Percentiles rank a stretch among this genome's conserved stretches.
Evolutionary conservation across 495 filamentous ascomycete genomes (phyloP).

Genomic region (Hyaloscypha finlandica): DNA sequence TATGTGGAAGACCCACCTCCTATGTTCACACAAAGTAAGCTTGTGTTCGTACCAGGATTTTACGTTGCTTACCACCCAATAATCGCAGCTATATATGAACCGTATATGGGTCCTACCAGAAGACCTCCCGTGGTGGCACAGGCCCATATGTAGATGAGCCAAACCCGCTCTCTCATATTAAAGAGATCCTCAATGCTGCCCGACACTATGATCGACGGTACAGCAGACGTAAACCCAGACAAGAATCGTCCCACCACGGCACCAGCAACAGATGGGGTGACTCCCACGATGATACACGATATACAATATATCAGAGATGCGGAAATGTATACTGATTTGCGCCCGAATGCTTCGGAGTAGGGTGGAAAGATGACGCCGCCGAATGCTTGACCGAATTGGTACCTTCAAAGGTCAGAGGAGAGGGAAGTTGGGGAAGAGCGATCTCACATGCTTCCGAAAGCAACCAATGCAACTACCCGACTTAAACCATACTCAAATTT

Average conservation of each 20-base stretch:
- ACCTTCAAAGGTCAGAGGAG: no score
- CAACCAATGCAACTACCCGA: conserved; percentile 7
- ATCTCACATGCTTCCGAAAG: conserved; percentile 9
- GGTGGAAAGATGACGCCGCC: conserved; percentile 54
- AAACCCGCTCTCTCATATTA: conserved; percentile 47
- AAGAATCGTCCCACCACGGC: conserved; percentile 47
- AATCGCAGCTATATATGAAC: conserved; percentile 38
- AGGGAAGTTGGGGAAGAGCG: no score
- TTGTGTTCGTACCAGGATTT: background rate
- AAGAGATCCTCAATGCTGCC: conserved; percentile 58
- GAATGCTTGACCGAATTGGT: conserved; percentile 51
- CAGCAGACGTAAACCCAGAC: conserved; percentile 50
- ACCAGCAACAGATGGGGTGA: conserved; percentile 38
- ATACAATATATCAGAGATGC: conserved; percentile 45
- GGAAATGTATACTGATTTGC: conserved; percentile 50
- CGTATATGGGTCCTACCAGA: conserved; percentile 47
- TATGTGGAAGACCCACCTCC: conserved; percentile 49
- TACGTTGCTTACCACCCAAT: conserved; percentile 37
- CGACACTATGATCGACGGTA: conserved; percentile 51
- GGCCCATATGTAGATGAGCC: conserved; percentile 51
- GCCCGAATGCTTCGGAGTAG: conserved; percentile 54
- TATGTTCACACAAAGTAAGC: conserved; percentile 13
- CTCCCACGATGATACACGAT: conserved; percentile 46
- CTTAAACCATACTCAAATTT: conserved; percentile 25
- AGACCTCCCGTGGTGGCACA: conserved; percentile 46